Percentiles rank a stretch among this genome's conserved stretches.
phyloP scores from a whole-genome alignment of 2,329 filamentous ascomycete genomes.

The Chaetomium globosum region DNA sequence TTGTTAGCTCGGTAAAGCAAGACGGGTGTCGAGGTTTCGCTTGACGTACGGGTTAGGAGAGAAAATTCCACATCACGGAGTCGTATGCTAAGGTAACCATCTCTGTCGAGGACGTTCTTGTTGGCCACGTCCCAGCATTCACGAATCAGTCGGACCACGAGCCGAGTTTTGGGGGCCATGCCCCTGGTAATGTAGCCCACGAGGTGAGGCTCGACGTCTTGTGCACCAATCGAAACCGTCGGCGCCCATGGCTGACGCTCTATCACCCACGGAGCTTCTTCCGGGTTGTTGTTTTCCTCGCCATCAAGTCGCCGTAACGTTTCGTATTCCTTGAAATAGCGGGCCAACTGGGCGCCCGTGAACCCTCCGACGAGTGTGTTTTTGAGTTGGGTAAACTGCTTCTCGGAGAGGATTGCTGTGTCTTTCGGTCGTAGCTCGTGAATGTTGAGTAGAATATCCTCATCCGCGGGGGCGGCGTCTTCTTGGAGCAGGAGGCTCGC shows the following conservation, averaged over 20 bases:
- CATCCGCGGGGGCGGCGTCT: conserved; percentile 35
- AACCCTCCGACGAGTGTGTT: conserved; percentile 50
- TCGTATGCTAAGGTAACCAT: conserved; percentile 48
- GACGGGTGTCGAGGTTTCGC: not conserved
- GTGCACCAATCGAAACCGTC: conserved; percentile 31
- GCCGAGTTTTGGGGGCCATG: conserved; percentile 45
- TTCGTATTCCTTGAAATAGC: conserved; percentile 44
- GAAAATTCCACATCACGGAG: conserved; percentile 48
- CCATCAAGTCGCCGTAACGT: conserved; percentile 8
- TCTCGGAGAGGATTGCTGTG: conserved; percentile 44
- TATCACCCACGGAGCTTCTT: conserved; percentile 46
- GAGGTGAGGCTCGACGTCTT: conserved; percentile 34
- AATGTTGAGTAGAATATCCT: conserved; percentile 51
- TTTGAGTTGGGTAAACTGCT: conserved; percentile 49
- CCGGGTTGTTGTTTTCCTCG: conserved; percentile 17
- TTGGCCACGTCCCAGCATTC: conserved; percentile 55
- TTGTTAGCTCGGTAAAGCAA: conserved; percentile 20
- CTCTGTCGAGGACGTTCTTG: conserved; percentile 48
- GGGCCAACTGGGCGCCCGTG: conserved; percentile 49
- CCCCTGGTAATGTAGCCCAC: conserved; percentile 39
- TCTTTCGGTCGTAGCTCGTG: conserved; percentile 52
- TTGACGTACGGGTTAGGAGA: conserved; percentile 50
- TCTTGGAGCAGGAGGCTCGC: conserved; percentile 41
- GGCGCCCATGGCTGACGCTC: conserved; percentile 50
- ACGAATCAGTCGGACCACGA: conserved; percentile 50